Evolutionary conservation across 2,329 filamentous ascomycete species (phyloP).

Genomic region (Canariomyces notabilis): DNA sequence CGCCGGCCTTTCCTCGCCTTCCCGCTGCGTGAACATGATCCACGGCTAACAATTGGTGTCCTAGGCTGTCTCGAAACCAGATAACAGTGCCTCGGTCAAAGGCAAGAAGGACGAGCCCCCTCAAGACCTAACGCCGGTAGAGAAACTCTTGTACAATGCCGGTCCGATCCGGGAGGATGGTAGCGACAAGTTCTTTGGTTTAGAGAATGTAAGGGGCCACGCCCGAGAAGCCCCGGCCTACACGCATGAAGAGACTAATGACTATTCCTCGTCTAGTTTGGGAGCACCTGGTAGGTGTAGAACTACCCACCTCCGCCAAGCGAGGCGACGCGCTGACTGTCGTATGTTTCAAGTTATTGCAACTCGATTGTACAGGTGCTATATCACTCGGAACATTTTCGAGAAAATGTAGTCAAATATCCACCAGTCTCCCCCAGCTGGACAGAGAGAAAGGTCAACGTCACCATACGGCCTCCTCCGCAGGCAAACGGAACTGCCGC

Average conservation of each 20-base stretch:
- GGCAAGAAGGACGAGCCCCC: slow-evolving; percentile 53
- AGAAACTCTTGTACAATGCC: slow-evolving; percentile 75
- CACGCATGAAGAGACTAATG: slow-evolving; percentile 32
- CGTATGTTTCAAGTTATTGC: slow-evolving; percentile 65
- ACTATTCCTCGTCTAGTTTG: slow-evolving; percentile 59
- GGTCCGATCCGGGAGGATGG: slow-evolving; percentile 80
- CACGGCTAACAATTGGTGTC: slow-evolving; percentile 22
- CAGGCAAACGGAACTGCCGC: slow-evolving; percentile 44
- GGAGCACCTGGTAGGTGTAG: slow-evolving; percentile 80
- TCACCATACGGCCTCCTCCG: slow-evolving; percentile 55
- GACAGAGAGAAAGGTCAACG: slow-evolving; percentile 48
- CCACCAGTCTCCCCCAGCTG: slow-evolving; percentile 68
- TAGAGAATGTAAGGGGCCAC: slow-evolving; percentile 78
- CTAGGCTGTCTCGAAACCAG: slow-evolving; percentile 42
- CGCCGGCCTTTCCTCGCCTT: slow-evolving; percentile 7
- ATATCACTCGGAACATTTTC: slow-evolving; percentile 91
- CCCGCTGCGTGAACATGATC: slow-evolving; percentile 2
- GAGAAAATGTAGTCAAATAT: slow-evolving; percentile 90
- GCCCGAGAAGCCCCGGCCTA: slow-evolving; percentile 5
- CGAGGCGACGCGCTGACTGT: slow-evolving; percentile 9
- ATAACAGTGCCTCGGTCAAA: slow-evolving; percentile 35
- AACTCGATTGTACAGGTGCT: slow-evolving; percentile 97
- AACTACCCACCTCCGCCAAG: not conserved
- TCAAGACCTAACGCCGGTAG: slow-evolving; percentile 57
- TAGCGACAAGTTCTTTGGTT: slow-evolving; percentile 95